Conservation (phyloP, 179 eudicot genomes). For the Corrigiola litoralis region DNA sequence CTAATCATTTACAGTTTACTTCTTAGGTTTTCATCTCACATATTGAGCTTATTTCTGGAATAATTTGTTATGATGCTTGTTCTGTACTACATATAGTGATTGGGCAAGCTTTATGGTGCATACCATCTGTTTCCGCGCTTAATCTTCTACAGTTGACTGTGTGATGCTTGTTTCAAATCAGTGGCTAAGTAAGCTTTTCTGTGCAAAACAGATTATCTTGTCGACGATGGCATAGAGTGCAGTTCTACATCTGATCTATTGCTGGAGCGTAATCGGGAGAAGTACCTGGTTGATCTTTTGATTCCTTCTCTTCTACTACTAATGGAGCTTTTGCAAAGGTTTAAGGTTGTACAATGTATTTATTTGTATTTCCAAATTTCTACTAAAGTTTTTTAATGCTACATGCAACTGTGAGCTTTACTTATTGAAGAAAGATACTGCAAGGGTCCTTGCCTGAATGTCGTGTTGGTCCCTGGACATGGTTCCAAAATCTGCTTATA, state of each 20-base stretch:
- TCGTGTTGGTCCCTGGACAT: conserved; percentile 5
- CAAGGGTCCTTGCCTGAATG: neutral
- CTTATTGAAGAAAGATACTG: neutral
- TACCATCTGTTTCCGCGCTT: too few species aligned
- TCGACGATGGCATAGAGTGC: conserved; percentile 89
- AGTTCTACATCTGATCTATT: conserved; percentile 89
- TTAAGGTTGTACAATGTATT: conserved; percentile 49
- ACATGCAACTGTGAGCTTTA: neutral
- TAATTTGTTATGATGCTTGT: neutral
- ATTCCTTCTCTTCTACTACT: conserved; percentile 72
- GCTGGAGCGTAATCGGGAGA: conserved; percentile 92
- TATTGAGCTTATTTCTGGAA: neutral
- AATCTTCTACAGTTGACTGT: too few species aligned
- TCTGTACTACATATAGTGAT: too few species aligned
- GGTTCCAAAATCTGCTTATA: too few species aligned
- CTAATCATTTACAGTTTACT: neutral
- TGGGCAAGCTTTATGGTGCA: too few species aligned
- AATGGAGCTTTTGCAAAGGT: conserved; percentile 64
- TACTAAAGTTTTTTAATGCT: neutral
- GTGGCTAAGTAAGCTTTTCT: conserved; percentile 9
- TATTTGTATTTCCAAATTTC: neutral
- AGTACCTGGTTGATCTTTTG: conserved; percentile 75
- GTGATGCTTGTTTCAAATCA: too few species aligned
- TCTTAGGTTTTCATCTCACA: neutral
- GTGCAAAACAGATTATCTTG: conserved; percentile 83